Conservation (phyloP, 1,284 basidiomycete species). For the Anthracocystis walkeri region DNA sequence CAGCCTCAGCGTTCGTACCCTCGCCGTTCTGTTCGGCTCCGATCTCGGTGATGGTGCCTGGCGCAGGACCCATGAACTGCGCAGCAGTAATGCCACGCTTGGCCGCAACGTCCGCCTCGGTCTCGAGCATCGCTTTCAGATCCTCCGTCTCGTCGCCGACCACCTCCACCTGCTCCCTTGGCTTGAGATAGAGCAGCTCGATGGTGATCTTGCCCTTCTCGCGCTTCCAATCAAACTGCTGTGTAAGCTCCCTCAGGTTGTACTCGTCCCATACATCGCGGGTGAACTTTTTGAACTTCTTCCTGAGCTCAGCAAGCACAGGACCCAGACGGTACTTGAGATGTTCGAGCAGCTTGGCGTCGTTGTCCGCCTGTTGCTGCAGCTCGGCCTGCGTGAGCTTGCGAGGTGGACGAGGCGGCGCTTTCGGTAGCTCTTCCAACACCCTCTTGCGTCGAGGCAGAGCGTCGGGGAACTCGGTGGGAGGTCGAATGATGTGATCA, state of each 20-base stretch:
- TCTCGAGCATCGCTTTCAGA: constrained; percentile 41
- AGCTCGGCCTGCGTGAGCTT: constrained; percentile 86
- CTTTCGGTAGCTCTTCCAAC: constrained; percentile 86
- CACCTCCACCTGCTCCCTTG: constrained; percentile 6
- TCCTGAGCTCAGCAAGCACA: constrained; percentile 87
- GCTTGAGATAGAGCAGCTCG: constrained; percentile 79
- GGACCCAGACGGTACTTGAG: constrained; percentile 88
- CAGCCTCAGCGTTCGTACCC: constrained; percentile 4
- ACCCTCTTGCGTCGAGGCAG: constrained; percentile 84
- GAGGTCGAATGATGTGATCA: constrained; percentile 72
- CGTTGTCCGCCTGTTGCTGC: constrained; percentile 83
- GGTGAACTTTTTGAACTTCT: constrained; percentile 91
- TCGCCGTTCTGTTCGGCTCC: constrained; percentile 10
- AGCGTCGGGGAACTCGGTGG: constrained; percentile 91
- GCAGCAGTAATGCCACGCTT: constrained; percentile 46
- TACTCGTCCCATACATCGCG: constrained; percentile 76
- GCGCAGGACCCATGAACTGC: constrained; percentile 38
- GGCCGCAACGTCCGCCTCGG: constrained; percentile 33
- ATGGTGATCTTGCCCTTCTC: constrained; percentile 60
- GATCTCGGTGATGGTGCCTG: constrained; percentile 11
- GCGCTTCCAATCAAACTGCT: constrained; percentile 62
- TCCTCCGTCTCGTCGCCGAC: constrained; percentile 22
- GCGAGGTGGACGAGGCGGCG: constrained; percentile 87
- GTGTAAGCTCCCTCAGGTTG: constrained; percentile 69
- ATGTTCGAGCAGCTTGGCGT: constrained; percentile 82